phyloP scores from a whole-genome alignment of 257 asterid genomes.

The Penstemon barbatus region DNA sequence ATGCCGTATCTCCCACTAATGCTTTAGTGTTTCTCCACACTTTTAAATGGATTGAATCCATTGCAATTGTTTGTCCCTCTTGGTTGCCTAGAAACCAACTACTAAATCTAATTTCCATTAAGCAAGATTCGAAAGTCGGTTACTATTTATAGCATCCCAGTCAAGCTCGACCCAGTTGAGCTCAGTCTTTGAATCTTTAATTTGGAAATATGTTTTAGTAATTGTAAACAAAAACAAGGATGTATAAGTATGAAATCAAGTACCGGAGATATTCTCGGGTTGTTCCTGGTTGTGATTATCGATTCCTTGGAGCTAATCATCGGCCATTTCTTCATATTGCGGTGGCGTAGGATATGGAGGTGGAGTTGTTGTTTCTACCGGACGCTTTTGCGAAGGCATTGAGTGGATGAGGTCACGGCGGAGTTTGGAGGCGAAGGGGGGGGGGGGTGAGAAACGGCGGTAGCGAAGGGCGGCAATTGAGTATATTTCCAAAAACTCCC shows the following conservation, averaged over 20 bases:
- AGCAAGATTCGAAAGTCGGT: too few species aligned
- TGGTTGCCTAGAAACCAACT: too few species aligned
- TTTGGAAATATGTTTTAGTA: too few species aligned
- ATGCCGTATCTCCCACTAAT: too few species aligned
- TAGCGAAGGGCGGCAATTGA: slow-evolving; percentile 35
- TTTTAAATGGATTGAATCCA: too few species aligned
- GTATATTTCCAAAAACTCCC: too few species aligned
- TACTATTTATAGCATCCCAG: too few species aligned
- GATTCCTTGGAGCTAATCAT: slow-evolving; percentile 44
- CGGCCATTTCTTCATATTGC: slow-evolving; percentile 50
- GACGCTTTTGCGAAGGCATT: slow-evolving; percentile 85
- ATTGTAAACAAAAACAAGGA: slow-evolving; percentile 34
- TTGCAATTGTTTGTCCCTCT: too few species aligned
- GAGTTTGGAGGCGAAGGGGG: slow-evolving; percentile 40
- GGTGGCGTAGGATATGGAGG: slow-evolving; percentile 47
- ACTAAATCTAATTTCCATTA: too few species aligned
- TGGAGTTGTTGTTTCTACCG: slow-evolving; percentile 46
- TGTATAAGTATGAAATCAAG: background rate
- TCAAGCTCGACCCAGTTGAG: too few species aligned
- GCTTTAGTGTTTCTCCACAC: too few species aligned
- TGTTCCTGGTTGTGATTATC: slow-evolving; percentile 53
- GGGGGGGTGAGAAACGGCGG: slow-evolving; percentile 48
- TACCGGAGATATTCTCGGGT: slow-evolving; percentile 41
- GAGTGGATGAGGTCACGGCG: slow-evolving; percentile 37
- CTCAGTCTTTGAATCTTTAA: too few species aligned